Base-by-base conservation (phyloP, 371 early-diverging fungal genomes). In the Nematocida sp. region DNA sequence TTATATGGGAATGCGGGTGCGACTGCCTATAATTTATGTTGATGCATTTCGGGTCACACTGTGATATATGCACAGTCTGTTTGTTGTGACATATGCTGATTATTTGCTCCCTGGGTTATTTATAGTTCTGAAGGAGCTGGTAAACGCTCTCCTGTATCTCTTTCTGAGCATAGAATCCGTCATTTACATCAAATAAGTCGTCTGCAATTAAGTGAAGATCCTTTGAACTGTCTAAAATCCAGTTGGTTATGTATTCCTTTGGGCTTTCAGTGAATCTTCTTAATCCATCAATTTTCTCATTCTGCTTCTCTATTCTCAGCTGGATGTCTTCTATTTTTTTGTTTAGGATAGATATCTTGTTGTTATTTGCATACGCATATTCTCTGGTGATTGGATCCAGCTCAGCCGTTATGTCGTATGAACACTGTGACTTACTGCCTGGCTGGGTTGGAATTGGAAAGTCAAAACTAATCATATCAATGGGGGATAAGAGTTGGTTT, bases 91-190 rank as follows among this genome's bases (percentile, higher is more conserved):
- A 2, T 33, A 33, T 33, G 33, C 33, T 33, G 33, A 33, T 33
- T 33, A 33, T 33, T 33, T 33, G 33, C 33, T 33, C 0, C 33
- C 33, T 33, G 33, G 33, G 0, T 60, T 84, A 75, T 71, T 75
- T 66, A 45, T 81, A 52, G 58, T 74, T 82, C 61, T 75, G 80
- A 23, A 87, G 44, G 39, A 87, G 57, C 47, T 85, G 83, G 83
- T 81, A 86, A 11, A 88, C 64, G 25, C 81, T 67, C 20, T 84
- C 75, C 62, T 88, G 88, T 39, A 88, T 83, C 60, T 78, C 80
- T 23, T 69, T 72, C 47, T 78, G 64, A 54, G 84, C 76, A 45
- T 76, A 82, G 64, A 85, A 85, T 58, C 84, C 82, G 7, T 60
- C 60, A 42, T 78, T 84, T 66, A 83, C 81, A n/a, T 73, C 73